Evolutionary conservation across 2,329 filamentous ascomycete genomes (phyloP), one percentile per base, ranked within the genome.

Genomic region (Fusarium decemcellulare): DNA sequence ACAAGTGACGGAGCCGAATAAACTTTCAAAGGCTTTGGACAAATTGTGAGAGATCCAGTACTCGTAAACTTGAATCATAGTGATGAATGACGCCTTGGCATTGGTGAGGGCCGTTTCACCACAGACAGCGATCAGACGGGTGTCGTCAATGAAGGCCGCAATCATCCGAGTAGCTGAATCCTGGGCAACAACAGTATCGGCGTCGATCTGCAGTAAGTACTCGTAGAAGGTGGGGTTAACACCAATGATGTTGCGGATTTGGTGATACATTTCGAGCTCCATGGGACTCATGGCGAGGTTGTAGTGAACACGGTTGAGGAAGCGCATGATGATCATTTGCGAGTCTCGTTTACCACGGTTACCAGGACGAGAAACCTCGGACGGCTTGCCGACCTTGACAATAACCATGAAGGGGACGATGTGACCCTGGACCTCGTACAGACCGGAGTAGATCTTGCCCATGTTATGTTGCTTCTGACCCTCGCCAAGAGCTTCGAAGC

Each of bases 61-160:
- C 82, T 99, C 95, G 86, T 98, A 99, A 36, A 99, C 95, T 82
- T 99, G 96, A 79, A 99, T 99, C 95, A 98, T 98, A 54, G 96
- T 99, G 72, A 97, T 90, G 77, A 97, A 94, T 1, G 95, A 98
- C 8, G 92, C 88, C 81, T 98, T 98, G 64, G 94, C 93, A 78
- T 99, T 99, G 68, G 92, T 95, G 50, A 99, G 86, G 15, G 92
- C 92, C 1, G 96, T 99, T 82, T 99, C 96, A 82, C 96, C 96
- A 77, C 96, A 99, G 51, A 96, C 90, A 59, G 92, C 96, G 76
- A 98, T 95, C n/a, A 98, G 86, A 59, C 93, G 91, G 29, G 95
- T 97, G 78, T 99, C 96, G 75, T 96, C 90, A 44, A 98, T 81
- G 85, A 98, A 98, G 6, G 94, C 87, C 10, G 96, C 90, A 42